Base-by-base conservation (phyloP, 2,329 filamentous ascomycete species). In the Lomentospora prolificans region DNA sequence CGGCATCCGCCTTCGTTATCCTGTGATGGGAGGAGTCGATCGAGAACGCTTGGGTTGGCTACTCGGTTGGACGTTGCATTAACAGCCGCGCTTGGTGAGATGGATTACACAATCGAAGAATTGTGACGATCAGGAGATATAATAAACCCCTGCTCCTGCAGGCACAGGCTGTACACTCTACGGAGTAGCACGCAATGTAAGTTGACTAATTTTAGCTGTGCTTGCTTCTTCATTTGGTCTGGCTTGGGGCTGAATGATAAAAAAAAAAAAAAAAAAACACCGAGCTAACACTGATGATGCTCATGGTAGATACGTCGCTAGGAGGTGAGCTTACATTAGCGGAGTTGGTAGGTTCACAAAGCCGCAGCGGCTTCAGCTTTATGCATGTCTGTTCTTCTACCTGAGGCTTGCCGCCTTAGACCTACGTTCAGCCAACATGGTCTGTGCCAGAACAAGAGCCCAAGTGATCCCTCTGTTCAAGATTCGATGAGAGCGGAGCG, bases 381-480 rank as follows among this genome's bases (percentile, higher is more conserved):
- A 5, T 48, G 44, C 44, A 48, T 48, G 44, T 48, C 44, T 48
- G 44, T 27, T 48, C n/a, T n/a, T n/a, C 44, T 22, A 48, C 44
- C 44, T 48, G 44, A 22, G 44, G 44, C 44, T 48, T 48, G 17
- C 44, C 22, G 22, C 44, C 44, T 3, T 17, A 22, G 44, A 48
- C 22, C 17, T 9, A 48, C 6, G 17, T 12, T 4, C 44, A 22
- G 5, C 19, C 3, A 22, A 48, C 6, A 27, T 48, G 44, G 44
- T 48, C 44, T 48, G 44, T 48, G 44, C 44, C 22, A 10, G 22
- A 22, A 22, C 19, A 9, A 25, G 22, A 8, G 22, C 14, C n/a
- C n/a, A 17, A 41, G 36, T 41, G 36, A 12, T 41, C n/a, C 36
- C 36, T 17, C n/a, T 14, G 36, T 2, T 39, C 36, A 41, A 41